Conservation (phyloP, 495 filamentous ascomycete genomes). For the Cryomyces minteri region DNA sequence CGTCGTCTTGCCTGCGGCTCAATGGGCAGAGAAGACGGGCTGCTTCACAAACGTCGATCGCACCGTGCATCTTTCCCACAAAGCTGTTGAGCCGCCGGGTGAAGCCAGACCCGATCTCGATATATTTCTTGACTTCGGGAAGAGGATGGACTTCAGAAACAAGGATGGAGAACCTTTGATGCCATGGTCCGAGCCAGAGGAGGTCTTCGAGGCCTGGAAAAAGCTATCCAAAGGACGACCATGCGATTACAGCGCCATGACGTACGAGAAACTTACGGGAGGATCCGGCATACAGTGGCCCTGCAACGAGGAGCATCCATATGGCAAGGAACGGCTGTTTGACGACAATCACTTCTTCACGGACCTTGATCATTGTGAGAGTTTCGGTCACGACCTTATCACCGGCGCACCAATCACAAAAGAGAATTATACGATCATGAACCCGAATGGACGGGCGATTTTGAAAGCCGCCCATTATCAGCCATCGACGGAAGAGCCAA, state of each 20-base stretch:
- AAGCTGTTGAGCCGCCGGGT: constrained; percentile 10
- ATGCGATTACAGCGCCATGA: constrained; percentile 5
- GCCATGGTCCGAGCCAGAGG: constrained; percentile 4
- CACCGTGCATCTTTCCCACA: constrained; percentile 10
- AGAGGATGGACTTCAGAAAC: constrained; percentile 9
- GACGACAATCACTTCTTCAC: constrained; percentile 2
- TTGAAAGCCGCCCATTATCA: constrained; percentile 1
- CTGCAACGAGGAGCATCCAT: constrained; percentile 2
- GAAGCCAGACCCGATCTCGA: constrained; percentile 1
- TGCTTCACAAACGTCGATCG: constrained; percentile 14
- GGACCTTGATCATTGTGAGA: constrained; percentile 2
- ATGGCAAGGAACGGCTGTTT: constrained; percentile 1
- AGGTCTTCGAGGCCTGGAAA: constrained; percentile 13
- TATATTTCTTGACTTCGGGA: constrained; percentile 12
- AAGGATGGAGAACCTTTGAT: constrained; percentile 9
- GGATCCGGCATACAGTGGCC: constrained; percentile 2
- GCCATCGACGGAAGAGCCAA: neutral
- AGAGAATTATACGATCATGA: neutral
- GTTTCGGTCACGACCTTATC: constrained; percentile 2
- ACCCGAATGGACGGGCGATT: constrained; percentile 1
- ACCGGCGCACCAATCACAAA: constrained; percentile 2
- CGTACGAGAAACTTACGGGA: constrained; percentile 1
- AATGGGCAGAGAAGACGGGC: constrained; percentile 13
- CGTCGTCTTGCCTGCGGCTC: constrained; percentile 10
- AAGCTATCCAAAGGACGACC: constrained; percentile 7